Conservation (phyloP, 2,329 filamentous ascomycete species). For the Sporothrix mexicana region DNA sequence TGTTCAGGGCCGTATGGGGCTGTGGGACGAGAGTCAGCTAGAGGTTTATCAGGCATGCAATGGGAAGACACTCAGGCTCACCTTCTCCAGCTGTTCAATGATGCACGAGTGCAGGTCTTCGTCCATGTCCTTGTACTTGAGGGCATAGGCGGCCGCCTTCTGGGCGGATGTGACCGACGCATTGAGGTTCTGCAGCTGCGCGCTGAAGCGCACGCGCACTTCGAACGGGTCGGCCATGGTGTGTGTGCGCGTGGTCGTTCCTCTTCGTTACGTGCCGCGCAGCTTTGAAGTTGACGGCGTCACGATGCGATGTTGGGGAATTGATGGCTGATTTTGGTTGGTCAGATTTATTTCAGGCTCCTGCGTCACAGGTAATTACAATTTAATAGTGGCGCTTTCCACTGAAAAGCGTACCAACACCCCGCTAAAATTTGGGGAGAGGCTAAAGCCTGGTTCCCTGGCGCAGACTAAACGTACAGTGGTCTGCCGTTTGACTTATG, state of each 20-base stretch:
- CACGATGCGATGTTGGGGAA: constrained; percentile 14
- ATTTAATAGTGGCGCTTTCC: background rate
- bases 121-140: constrained; percentile 92
- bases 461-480: background rate
- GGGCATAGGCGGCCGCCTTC: constrained; percentile 92
- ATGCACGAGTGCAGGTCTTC: constrained; percentile 98
- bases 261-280: background rate
- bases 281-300: background rate
- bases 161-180: constrained; percentile 87
- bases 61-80: constrained; percentile 46
- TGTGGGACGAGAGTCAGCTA: constrained; percentile 31
- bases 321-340: background rate
- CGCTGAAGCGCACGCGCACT: constrained; percentile 96
- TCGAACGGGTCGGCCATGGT: constrained; percentile 85
- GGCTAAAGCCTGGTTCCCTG: too few relatives aligned
- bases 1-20: constrained; percentile 88
- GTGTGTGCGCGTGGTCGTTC: background rate
- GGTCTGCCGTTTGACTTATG: too few relatives aligned
- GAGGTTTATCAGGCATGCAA: background rate
- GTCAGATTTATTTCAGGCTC: background rate
- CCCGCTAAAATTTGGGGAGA: background rate
- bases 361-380: background rate
- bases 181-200: constrained; percentile 86
- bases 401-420: background rate
- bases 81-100: constrained; percentile 88